Base-by-base conservation (phyloP, 2,329 filamentous ascomycete species). In the Polytolypa hystricis region DNA sequence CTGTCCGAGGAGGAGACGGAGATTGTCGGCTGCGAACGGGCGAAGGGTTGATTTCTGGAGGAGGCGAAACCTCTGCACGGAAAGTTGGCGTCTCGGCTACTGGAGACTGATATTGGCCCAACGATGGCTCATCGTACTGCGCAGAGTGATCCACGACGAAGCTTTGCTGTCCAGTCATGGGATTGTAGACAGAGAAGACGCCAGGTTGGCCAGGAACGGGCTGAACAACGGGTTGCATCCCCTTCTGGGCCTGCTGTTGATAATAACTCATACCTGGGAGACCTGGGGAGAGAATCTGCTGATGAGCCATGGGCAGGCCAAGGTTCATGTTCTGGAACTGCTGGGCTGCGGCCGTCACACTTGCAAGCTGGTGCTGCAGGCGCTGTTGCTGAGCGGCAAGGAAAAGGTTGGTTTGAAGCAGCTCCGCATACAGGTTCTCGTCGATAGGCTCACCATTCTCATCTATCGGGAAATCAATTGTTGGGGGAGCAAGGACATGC, bases 381-480 rank as follows among this genome's bases (percentile, higher is more conserved):
- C 84, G 81, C 65, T 94, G 86, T 64, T 96, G 89, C 63, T 94
- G 87, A 55, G 94, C 85, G 27, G 86, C 85, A 34, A 98, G 73
- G 55, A 93, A 93, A 56, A 91, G 66, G 59, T 95, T 94, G 52
- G 86, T 93, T 39, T 85, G 82, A 53, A 95, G 75, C 45, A 96
- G 70, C 61, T 94, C 85, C 36, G 86, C 84, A 48, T 94, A 91
- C 36, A 93, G 61, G 42, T 76, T 80, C 35, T 87, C 85, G 52
- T 96, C 91, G 65, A 93, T 83, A 48, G 79, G 71, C 42, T 83
- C 74, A 49, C 81, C 76, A 31, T 71, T 70, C 50, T 78, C 72
- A 45, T 79, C 75, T 41, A 79, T 73, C 28, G 64, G 63, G 35
- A 91, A 72, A 51, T 84, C 74, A 42, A 95, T 70, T 38, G 42